Evolutionary conservation across 2,329 filamentous ascomycete genomes (phyloP), one percentile per base, ranked within the genome.

Genomic region (Phoma herbarum): DNA sequence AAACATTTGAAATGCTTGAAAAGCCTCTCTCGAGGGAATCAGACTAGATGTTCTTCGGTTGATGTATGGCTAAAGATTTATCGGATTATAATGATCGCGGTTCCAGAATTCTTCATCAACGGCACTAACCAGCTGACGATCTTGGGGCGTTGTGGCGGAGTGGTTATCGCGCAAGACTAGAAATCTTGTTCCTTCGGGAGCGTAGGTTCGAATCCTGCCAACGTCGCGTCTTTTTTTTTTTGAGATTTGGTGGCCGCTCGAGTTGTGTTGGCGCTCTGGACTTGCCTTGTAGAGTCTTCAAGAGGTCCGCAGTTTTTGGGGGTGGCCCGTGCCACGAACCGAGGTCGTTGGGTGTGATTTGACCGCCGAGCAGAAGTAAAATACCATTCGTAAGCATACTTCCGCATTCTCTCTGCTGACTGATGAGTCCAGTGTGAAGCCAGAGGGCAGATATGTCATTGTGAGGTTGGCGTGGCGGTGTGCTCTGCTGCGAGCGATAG

Each of bases 171-270:
- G 37, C 37, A 41, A 41, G 37, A 41, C 37, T 41, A 41, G 37
- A 41, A 41, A 41, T 41, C 37, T 41, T 41, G 37, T 41, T 41
- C 37, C 37, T 41, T 41, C 37, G 37, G 37, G 37, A 41, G 37
- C 37, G 37, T 41, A 41, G 37, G 37, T 41, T 41, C 37, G 37
- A 41, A 41, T 41, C 37, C 37, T 41, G 37, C 37, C 37, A 41
- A 41, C 37, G 37, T 41, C 37, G 37, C 2, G 7, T 20, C 20
- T 41, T 41, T 39, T 41, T 41, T 41, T 39, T 41, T 41, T 41
- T 4, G 37, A 14, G 18, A 41, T 14, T 12, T 23, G 11, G 6
- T 7, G 6, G 29, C 29, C 29, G 37, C 20, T 12, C 9, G 3
- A 8, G n/a, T 20, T 18, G n/a, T n/a, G n/a, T 39, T 18, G 8